Evolutionary conservation across 2,329 filamentous ascomycete genomes (phyloP).

Genomic region (Gnomoniopsis sp.): DNA sequence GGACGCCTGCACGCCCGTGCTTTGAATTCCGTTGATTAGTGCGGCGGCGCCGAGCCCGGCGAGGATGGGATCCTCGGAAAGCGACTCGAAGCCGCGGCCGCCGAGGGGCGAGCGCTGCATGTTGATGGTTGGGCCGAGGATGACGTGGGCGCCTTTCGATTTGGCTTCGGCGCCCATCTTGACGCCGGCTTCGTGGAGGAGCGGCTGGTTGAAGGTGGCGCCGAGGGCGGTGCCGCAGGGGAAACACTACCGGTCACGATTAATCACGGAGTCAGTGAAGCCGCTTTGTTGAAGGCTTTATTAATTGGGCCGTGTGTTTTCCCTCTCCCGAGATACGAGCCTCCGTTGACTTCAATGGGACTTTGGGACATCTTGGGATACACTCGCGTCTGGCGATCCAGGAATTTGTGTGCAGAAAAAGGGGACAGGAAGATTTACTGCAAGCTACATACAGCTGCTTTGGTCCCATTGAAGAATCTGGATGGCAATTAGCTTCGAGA

Average conservation of each 20-base stretch:
- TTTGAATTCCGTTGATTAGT: slow-evolving; percentile 53
- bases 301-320: too few relatives aligned
- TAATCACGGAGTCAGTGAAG: too few relatives aligned
- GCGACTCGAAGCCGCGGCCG: slow-evolving; percentile 57
- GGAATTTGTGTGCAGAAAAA: too few relatives aligned
- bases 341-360: too few relatives aligned
- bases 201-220: slow-evolving; percentile 53
- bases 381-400: too few relatives aligned
- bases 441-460: slow-evolving; percentile 37
- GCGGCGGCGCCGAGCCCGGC: slow-evolving; percentile 52
- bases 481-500: neutral
- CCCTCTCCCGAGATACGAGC: too few relatives aligned
- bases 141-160: slow-evolving; percentile 54
- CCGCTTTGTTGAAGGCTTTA: too few relatives aligned
- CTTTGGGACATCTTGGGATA: too few relatives aligned
- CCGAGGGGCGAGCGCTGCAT: slow-evolving; percentile 60
- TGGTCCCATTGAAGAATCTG: slow-evolving; percentile 60
- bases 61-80: slow-evolving; percentile 56
- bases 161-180: slow-evolving; percentile 52
- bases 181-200: slow-evolving; percentile 48
- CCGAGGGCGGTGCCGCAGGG: slow-evolving; percentile 57
- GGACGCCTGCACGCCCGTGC: slow-evolving; percentile 52
- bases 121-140: slow-evolving; percentile 61
- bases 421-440: too few relatives aligned
- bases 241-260: slow-evolving; percentile 39